A percentile compares a stretch with the other conserved stretches of the same genome.
Conservation (phyloP, 495 filamentous ascomycete species). For the Talaromyces nanjingensis region DNA sequence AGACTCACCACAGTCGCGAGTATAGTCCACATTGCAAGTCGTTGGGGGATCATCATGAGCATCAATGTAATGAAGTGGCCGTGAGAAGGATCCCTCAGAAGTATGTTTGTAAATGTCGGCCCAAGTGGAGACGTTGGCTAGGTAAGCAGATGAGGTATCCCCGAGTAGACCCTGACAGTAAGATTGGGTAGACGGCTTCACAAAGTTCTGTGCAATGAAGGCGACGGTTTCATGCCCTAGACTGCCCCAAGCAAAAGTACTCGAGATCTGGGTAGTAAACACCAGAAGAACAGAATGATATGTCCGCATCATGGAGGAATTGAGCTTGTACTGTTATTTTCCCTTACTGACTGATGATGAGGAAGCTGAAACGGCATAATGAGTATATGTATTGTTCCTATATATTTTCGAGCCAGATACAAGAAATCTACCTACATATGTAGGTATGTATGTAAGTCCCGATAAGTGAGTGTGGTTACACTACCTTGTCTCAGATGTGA, state of each 20-base stretch:
- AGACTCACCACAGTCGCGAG: constrained; percentile 48
- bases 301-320: neutral
- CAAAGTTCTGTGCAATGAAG: constrained; percentile 30
- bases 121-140: constrained; percentile 53
- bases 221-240: constrained; percentile 57
- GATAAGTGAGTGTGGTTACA: neutral
- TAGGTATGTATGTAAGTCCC: too few species aligned
- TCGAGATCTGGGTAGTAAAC: constrained; percentile 10
- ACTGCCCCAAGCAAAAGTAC: constrained; percentile 41
- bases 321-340: neutral
- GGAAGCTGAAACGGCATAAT: too few species aligned
- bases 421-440: too few species aligned
- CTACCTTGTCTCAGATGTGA: neutral
- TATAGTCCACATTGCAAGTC: constrained; percentile 47
- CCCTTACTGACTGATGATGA: too few species aligned
- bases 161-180: constrained; percentile 44
- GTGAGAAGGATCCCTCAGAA: constrained; percentile 44
- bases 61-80: constrained; percentile 55
- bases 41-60: constrained; percentile 54
- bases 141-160: constrained; percentile 43
- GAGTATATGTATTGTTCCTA: too few species aligned
- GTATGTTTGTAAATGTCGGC: constrained; percentile 53
- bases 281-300: constrained; percentile 7
- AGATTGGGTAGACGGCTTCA: constrained; percentile 32
- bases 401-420: too few species aligned